Base-by-base conservation (phyloP, 2,329 filamentous ascomycete species). In the Aspergillus unguis region DNA sequence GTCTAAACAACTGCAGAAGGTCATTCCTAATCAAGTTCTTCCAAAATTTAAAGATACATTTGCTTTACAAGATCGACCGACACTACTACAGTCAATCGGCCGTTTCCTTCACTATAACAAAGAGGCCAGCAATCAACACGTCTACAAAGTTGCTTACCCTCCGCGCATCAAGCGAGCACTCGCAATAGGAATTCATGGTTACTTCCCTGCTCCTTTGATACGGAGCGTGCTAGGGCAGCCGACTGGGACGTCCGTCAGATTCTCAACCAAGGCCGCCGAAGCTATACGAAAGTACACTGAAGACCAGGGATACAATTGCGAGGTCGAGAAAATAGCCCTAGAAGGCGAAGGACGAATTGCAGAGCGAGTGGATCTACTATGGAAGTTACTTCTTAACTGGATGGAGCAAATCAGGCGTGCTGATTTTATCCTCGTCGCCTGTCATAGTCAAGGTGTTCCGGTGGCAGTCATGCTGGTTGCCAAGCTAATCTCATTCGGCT, bases 351-450 rank as follows among this genome's bases (percentile, higher is more conserved):
- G 94, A 26, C 90, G 89, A 68, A 94, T 99, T 43, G 82, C 82
- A 2, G 92, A 97, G 57, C 83, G 94, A 5, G 90, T 97, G 1
- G 88, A 95, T 55, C 88, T 95, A 36, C 75, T 99, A 5, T 99
- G 94, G 94, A 95, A 92, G 71, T 79, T 97, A 7, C 78, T 99
- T 50, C 79, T 96, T 28, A 96, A 96, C 69, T 96, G 91, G 90
- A 89, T 96, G 58, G 90, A 96, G 35, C 86, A 92, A 58, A 87
- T 99, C 31, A 85, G 89, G 47, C 82, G 82, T 48, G 92, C 94
- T 0, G 94, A 99, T 71, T 86, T 97, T 56, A 86, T 99, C 38
- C 72, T 99, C 36, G 77, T 99, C n/a, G 90, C 90, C 2, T 96
- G 91, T 55, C 94, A 99, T 70, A 95, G 90, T 2, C 94, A 99